Evolutionary conservation across 1,139 yeast genomes (phyloP), one percentile per base, ranked within the genome.

Genomic region (Geotrichum klebahnii): DNA sequence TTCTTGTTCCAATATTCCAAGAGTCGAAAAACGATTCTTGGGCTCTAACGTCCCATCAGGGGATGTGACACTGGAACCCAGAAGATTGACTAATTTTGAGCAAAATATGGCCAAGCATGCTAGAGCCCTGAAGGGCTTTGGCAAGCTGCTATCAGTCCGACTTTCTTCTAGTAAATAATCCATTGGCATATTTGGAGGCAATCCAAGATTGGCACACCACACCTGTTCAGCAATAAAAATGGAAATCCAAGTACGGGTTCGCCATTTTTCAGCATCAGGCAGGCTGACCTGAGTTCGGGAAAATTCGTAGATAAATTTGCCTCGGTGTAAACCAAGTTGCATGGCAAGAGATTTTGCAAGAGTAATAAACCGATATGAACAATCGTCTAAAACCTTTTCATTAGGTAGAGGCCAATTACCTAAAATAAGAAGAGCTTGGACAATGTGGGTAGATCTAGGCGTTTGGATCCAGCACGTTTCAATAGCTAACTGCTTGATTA

Each of bases 401-500:
- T 89, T 89, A 0, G 97, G 97, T 42, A 90, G 69, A 0, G 97
- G 97, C 97, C 97, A 90, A 31, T 81, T 80, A 17, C 94, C 81
- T 36, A 90, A 73, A 34, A 90, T 83, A 26, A 89, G 70, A 41
- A 90, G 71, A 0, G 96, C 95, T 64, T 90, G 97, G 9, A 90
- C 88, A 32, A 89, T 90, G 64, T 89, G 96, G 0, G 97, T 87
- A 3, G 96, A 86, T 61, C 97, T 74, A 2, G 97, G 96, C 0
- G 97, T 89, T 55, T 90, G 74, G 49, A 88, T 81, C 95, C 96
- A 88, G 67, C 96, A 88, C 0, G 95, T 87, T 62, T 87, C 95
- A 54, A 88, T 87, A 0, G 96, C 96, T 57, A 89, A 71, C 63
- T 87, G 95, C 62, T 87, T 87, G 59, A 90, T 86, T 37, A 87